A percentile compares a stretch with the other conserved stretches of the same genome.
phyloP scores from a whole-genome alignment of 75 land plant species.

The Picea glauca region DNA sequence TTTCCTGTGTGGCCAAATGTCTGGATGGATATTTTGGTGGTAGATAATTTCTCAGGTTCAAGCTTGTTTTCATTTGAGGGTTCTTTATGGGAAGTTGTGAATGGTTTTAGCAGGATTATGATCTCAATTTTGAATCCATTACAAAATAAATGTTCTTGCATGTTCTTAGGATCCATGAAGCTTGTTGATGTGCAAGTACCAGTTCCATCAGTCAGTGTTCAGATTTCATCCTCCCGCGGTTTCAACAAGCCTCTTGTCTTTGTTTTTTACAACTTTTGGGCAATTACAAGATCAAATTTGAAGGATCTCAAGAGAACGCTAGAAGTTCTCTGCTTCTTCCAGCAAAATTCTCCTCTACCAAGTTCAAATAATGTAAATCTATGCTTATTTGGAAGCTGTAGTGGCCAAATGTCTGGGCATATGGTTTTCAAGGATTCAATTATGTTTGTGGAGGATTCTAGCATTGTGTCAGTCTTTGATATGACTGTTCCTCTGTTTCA shows the following conservation, averaged over 20 bases:
- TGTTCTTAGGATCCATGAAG: slow-evolving; percentile 6
- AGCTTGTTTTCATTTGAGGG: slow-evolving; percentile 39
- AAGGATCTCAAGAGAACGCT: slow-evolving; percentile 30
- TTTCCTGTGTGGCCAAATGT: slow-evolving; percentile 37
- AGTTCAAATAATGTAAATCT: too few species aligned
- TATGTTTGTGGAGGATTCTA: slow-evolving; percentile 18
- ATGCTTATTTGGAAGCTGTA: slow-evolving; percentile 16
- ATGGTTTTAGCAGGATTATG: slow-evolving; percentile 32
- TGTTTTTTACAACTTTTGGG: slow-evolving; percentile 31
- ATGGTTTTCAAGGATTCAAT: background rate
- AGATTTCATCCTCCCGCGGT: slow-evolving; percentile 25
- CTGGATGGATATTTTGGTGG: slow-evolving; percentile 48
- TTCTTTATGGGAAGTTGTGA: slow-evolving; percentile 39
- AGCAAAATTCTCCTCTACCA: slow-evolving; percentile 31
- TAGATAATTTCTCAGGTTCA: slow-evolving; percentile 39
- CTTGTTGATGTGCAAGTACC: slow-evolving; percentile 29
- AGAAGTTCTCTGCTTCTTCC: slow-evolving; percentile 13
- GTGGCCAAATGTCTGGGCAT: background rate
- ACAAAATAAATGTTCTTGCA: slow-evolving; percentile 7
- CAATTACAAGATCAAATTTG: slow-evolving; percentile 33
- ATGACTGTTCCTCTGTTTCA: background rate
- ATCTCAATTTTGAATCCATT: slow-evolving; percentile 15
- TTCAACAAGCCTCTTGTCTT: slow-evolving; percentile 23
- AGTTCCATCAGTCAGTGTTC: slow-evolving; percentile 38
- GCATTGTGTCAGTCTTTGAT: too few species aligned